Base-by-base conservation (phyloP, 2,329 filamentous ascomycete genomes). In the Cercospora citrullina region DNA sequence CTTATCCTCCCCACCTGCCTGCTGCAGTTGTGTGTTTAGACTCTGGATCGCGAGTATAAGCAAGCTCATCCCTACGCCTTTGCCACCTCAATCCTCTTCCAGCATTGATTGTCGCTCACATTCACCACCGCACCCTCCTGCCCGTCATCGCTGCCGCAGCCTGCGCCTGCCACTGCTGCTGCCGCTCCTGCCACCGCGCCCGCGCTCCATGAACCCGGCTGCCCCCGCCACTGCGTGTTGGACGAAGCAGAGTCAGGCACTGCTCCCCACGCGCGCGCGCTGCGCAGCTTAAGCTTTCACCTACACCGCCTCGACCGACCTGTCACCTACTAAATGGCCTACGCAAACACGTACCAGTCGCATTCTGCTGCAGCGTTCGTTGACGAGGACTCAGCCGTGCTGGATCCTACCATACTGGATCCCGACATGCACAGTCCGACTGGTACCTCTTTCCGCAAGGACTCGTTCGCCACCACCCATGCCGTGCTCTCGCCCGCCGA, bases 361-460 rank as follows among this genome's bases (percentile, higher is more conserved):
- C 72, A 73, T 62, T 66, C 66, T 63, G 67, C 72, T 58, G 65
- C 74, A 48, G 67, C 69, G 45, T 75, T 74, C 68, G 69, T 74
- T 69, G 75, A 71, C 48, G 72, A 74, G 69, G 70, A 73, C 64
- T 71, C 73, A 30, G 71, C 71, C 28, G 71, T 75, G 63, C 68
- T 76, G 63, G 73, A 76, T 69, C 71, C 75, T 39, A 70, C 73
- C 36, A 70, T 77, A 63, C 66, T 76, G 68, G 75, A 76, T 63
- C 65, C 75, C 62, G 75, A 77, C 60, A 78, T 78, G 74, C 73
- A 77, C 71, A 76, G 74, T 64, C 75, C 71, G 33, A 64, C 63
- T 66, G 64, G 64, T 62, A 58, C 65, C 65, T 67, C 71, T 23
- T 74, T 71, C 69, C 75, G 77, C 68, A 79, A 75, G 66, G 76